These are phyloP conservation scores for Fusarium virguliforme DNA, from an alignment of 2,329 filamentous ascomycete genomes.

Conservation along the genomic window DNA sequence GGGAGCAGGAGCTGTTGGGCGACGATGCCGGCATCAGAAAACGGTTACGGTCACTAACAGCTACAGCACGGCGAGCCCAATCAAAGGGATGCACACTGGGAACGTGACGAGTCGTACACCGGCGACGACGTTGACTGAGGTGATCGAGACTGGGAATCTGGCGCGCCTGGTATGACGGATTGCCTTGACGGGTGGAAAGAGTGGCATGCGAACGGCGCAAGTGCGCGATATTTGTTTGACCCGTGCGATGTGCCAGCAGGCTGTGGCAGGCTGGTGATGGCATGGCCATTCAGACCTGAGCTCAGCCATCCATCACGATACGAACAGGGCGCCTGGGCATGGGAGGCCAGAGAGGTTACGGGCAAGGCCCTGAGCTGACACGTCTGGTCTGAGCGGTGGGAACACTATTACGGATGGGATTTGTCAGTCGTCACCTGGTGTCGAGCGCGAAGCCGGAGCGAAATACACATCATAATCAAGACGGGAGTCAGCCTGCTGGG, in stretches of 20 bases:
- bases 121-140: constrained; percentile 21
- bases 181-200: constrained; percentile 21
- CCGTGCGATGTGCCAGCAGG: constrained; percentile 31
- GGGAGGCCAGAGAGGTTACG: constrained; percentile 28
- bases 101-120: constrained; percentile 49
- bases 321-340: constrained; percentile 24
- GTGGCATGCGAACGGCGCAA: constrained; percentile 29
- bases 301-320: constrained; percentile 44
- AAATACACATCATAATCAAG: constrained; percentile 26
- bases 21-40: constrained; percentile 38
- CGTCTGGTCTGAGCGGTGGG: constrained; percentile 1
- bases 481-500: constrained; percentile 2
- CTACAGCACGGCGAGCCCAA: constrained; percentile 47
- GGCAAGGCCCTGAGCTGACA: constrained; percentile 16
- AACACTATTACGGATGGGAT: constrained; percentile 34
- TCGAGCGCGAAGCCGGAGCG: constrained; percentile 24
- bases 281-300: constrained; percentile 34
- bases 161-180: constrained; percentile 34
- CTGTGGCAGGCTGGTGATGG: constrained; percentile 7
- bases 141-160: constrained; percentile 30
- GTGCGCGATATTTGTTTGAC: constrained; percentile 49
- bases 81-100: constrained; percentile 40
- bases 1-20: constrained; percentile 37
- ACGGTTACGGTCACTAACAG: constrained; percentile 38
- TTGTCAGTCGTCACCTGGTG: constrained; percentile 25